Percentiles rank a stretch among this genome's conserved stretches.
These are phyloP conservation scores for Syncephalastrum contaminatum DNA, from an alignment of 371 early-diverging fungal species.

Conservation along the genomic window DNA sequence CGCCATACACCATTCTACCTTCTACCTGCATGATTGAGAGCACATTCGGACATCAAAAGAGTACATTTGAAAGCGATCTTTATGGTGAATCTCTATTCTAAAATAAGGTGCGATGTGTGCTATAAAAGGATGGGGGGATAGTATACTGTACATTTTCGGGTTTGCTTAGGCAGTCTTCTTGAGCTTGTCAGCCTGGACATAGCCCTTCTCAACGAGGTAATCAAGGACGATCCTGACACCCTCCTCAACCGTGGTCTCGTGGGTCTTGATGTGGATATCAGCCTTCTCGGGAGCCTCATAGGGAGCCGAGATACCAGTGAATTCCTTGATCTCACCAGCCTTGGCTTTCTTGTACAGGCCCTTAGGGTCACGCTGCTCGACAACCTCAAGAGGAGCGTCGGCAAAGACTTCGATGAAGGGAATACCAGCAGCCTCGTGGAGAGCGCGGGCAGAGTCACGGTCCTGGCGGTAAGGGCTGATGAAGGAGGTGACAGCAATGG, in stretches of 20 bases:
- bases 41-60: background rate
- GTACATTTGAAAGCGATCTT: background rate
- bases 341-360: conserved; percentile 95
- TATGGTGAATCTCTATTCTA: no score
- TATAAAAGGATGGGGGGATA: background rate
- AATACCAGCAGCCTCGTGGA: conserved; percentile 75
- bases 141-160: no score
- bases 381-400: conserved; percentile 85
- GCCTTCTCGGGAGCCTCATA: conserved; percentile 86
- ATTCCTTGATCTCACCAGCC: conserved; percentile 90
- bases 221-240: conserved; percentile 53
- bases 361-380: conserved; percentile 92
- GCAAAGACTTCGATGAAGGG: conserved; percentile 85
- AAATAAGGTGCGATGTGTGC: background rate
- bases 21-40: no score
- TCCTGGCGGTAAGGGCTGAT: conserved; percentile 88
- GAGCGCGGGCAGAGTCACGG: conserved; percentile 75
- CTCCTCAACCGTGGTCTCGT: conserved; percentile 70
- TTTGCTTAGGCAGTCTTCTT: conserved; percentile 4
- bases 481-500: conserved; percentile 85
- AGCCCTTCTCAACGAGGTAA: conserved; percentile 35
- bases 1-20: background rate
- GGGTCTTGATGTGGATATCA: conserved; percentile 84
- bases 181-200: conserved; percentile 24
- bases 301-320: conserved; percentile 92